phyloP scores from a whole-genome alignment of 495 filamentous ascomycete species.

The Neurospora sp. region DNA sequence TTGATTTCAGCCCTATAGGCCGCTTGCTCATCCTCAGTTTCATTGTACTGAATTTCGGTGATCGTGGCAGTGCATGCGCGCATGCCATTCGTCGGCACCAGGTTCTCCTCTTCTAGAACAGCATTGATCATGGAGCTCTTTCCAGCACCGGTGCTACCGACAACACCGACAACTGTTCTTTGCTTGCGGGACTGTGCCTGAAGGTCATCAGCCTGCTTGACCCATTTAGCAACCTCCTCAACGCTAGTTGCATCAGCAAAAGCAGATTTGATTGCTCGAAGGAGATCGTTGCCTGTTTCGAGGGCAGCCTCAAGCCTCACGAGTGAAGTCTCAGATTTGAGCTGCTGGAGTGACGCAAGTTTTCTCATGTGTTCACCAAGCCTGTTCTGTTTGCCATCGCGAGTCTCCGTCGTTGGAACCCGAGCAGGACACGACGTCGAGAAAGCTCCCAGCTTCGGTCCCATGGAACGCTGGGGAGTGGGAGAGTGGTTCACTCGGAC shows the following conservation, averaged over 20 bases:
- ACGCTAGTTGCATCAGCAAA: constrained; percentile 5
- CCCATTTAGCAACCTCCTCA: constrained; percentile 23
- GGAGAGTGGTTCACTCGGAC: neutral
- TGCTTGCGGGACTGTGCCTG: constrained; percentile 1
- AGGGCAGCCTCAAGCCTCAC: constrained; percentile 17
- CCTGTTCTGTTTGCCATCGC: neutral
- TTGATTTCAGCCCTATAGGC: constrained; percentile 52
- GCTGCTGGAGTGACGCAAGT: neutral
- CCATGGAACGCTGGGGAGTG: neutral
- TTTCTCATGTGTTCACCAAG: neutral
- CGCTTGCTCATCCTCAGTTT: constrained; percentile 24
- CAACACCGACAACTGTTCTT: constrained; percentile 44
- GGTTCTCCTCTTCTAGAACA: constrained; percentile 41
- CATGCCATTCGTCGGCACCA: constrained; percentile 31
- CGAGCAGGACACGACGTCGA: neutral
- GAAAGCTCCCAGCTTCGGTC: neutral
- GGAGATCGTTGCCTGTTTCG: constrained; percentile 4
- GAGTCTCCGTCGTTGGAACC: neutral
- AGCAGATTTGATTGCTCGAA: constrained; percentile 11
- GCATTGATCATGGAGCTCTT: constrained; percentile 55
- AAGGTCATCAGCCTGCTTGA: constrained; percentile 29
- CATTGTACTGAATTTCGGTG: constrained; percentile 56
- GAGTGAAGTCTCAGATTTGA: constrained; percentile 3
- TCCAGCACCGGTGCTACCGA: constrained; percentile 49
- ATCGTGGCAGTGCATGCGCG: constrained; percentile 57